Evolutionary conservation across 176 grass and related monocot genomes (phyloP), one percentile per base, ranked within the genome.

Genomic region (Coix lacrymajobi): DNA sequence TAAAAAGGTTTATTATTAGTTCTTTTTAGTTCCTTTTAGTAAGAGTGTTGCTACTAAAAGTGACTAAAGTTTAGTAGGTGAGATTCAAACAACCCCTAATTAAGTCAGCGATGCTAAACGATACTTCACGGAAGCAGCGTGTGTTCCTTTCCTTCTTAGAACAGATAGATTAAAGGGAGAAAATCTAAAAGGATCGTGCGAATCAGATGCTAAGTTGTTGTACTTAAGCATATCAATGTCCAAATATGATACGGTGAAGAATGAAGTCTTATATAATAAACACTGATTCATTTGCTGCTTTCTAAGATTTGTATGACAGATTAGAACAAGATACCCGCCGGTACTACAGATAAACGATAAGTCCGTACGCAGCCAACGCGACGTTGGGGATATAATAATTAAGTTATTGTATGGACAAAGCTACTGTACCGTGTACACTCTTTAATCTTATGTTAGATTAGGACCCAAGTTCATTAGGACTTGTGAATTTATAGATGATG

Each of bases 201-300:
- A 87, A 82, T 77, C 25, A 61, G 72, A 83, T 78, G 73, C 87
- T 69, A 71, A 71, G 1, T 16, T 11, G 24, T 52, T 11, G 24
- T 52, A 61, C 2, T 82, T 64, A 11, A 58, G 58, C 29, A 73
- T 46, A 31, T 37, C 41, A 32, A 39, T 41, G 5, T 69, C 25
- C 8, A 60, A 40, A 71, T 81, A 69, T 0, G 79, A 71, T 81
- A 60, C 33, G 24, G 3, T 41, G 36, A 16, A 71, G 13, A 81
- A 81, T 54, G 36, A 81, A 44, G 17, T 71, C 33, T 44, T 81
- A 71, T 63, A 30, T 7, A 63, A 61, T 61, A 44, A 60, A 81
- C 64, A 56, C 4, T 69, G 64, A 38, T 69, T 54, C 45, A 38
- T 54, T 54, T 39, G 64, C 44, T 39, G 13, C 78, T 69, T 80